A percentile compares a stretch with the other conserved stretches of the same genome.
Evolutionary conservation across 108 stramenopile species (phyloP).

Genomic region (Pseudonitzschia pungens): DNA sequence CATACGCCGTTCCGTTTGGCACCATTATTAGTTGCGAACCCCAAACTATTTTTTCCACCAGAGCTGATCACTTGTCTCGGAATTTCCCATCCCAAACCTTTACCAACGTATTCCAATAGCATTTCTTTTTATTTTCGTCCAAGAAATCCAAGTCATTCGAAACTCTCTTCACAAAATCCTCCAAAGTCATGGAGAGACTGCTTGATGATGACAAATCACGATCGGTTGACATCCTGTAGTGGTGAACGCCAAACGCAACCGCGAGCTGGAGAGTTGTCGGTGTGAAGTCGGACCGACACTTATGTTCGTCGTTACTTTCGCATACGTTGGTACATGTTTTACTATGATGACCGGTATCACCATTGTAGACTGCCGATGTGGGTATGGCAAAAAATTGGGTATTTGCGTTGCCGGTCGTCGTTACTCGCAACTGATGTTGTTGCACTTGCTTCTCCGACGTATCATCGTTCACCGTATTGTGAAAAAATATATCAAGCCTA

Average conservation of each 20-base stretch:
- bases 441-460: neutral
- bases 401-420: neutral
- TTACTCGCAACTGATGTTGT: neutral
- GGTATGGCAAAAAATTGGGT: too few species aligned
- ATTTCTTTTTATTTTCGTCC: neutral
- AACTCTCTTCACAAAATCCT: neutral
- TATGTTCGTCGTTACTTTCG: neutral
- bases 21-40: too few species aligned
- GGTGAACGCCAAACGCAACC: neutral
- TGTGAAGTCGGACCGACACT: neutral
- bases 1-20: neutral
- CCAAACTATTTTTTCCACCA: neutral
- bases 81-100: neutral
- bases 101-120: neutral
- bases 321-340: too few species aligned
- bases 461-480: neutral
- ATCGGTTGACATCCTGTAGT: neutral
- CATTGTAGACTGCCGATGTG: neutral
- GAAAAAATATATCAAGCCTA: neutral
- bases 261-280: constrained; percentile 6
- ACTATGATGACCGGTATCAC: too few species aligned
- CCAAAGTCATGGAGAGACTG: neutral
- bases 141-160: neutral
- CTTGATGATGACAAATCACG: neutral
- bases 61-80: neutral